Evolutionary conservation across 352 stramenopile genomes (phyloP).

Genomic region (Pythium coloratum): DNA sequence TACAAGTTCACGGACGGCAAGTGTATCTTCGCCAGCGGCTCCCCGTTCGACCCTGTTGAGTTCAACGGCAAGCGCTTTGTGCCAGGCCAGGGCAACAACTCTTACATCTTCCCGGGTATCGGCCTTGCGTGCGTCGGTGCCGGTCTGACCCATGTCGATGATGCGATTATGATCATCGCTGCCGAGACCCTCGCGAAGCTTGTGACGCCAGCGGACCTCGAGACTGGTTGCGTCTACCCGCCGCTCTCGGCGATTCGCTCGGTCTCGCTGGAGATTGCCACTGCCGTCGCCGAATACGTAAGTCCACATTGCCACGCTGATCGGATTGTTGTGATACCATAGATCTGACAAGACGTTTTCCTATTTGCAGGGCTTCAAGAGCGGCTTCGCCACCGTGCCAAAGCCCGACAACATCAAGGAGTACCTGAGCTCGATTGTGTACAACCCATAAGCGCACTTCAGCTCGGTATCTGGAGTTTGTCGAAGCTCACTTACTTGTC

Average conservation of each 20-base stretch:
- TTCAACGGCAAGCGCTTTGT: slow-evolving; percentile 85
- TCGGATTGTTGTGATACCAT: not conserved
- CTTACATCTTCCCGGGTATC: slow-evolving; percentile 97
- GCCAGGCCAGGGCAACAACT: slow-evolving; percentile 94
- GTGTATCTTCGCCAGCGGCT: slow-evolving; percentile 96
- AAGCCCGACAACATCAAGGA: slow-evolving; percentile 55
- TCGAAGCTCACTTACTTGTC: slow-evolving; percentile 3
- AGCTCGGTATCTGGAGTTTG: not conserved
- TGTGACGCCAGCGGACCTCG: slow-evolving; percentile 89
- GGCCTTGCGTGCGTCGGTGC: slow-evolving; percentile 92
- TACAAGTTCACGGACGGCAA: slow-evolving; percentile 96
- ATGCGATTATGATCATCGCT: slow-evolving; percentile 84
- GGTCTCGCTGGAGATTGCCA: slow-evolving; percentile 92
- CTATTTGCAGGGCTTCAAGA: slow-evolving; percentile 47
- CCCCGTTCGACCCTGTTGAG: slow-evolving; percentile 93
- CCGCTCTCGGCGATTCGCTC: slow-evolving; percentile 90
- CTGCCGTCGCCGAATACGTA: slow-evolving; percentile 88
- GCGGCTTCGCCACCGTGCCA: slow-evolving; percentile 55
- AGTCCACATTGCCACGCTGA: not conserved
- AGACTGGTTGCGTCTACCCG: slow-evolving; percentile 93
- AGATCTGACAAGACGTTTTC: slow-evolving; percentile 6
- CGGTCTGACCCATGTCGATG: slow-evolving; percentile 71
- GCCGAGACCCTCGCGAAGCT: slow-evolving; percentile 67
- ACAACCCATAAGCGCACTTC: slow-evolving; percentile 55
- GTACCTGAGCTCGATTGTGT: slow-evolving; percentile 61